Conservation (phyloP, 805 yeast genomes). For the Zygosaccharomyces gambellarensis region DNA sequence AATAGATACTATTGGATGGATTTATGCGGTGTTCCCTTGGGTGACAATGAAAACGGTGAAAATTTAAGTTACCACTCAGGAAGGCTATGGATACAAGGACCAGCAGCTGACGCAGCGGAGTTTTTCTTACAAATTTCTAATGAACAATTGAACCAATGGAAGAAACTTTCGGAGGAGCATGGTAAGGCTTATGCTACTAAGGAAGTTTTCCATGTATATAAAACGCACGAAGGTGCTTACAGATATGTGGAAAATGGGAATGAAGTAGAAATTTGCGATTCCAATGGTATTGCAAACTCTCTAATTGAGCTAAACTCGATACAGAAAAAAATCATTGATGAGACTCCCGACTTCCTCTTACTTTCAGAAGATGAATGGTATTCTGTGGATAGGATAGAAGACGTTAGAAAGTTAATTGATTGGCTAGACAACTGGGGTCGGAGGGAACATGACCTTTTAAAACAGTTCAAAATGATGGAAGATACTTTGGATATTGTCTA, state of each 20-base stretch:
- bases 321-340: slow-evolving; percentile 66
- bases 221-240: slow-evolving; percentile 21
- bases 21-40: slow-evolving; percentile 68
- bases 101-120: slow-evolving; percentile 47
- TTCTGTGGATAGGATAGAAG: slow-evolving; percentile 56
- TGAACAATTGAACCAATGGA: slow-evolving; percentile 32
- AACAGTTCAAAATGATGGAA: slow-evolving; percentile 44
- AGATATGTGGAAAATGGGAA: slow-evolving; percentile 13
- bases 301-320: slow-evolving; percentile 24
- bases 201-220: slow-evolving; percentile 22
- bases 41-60: slow-evolving; percentile 40
- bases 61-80: slow-evolving; percentile 72
- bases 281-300: slow-evolving; percentile 16
- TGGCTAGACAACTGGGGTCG: slow-evolving; percentile 76
- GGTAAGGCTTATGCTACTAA: slow-evolving; percentile 27
- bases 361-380: slow-evolving; percentile 58
- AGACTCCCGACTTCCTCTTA: slow-evolving; percentile 52
- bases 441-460: slow-evolving; percentile 61
- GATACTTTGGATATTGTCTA: slow-evolving; percentile 39
- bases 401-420: slow-evolving; percentile 48
- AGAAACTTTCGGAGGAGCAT: slow-evolving; percentile 12
- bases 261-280: slow-evolving; percentile 19
- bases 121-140: slow-evolving; percentile 32
- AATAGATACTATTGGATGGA: slow-evolving; percentile 97
- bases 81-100: slow-evolving; percentile 88